Conservation (phyloP, 371 early-diverging fungal genomes). For the Caulochytrium protostelioides region DNA sequence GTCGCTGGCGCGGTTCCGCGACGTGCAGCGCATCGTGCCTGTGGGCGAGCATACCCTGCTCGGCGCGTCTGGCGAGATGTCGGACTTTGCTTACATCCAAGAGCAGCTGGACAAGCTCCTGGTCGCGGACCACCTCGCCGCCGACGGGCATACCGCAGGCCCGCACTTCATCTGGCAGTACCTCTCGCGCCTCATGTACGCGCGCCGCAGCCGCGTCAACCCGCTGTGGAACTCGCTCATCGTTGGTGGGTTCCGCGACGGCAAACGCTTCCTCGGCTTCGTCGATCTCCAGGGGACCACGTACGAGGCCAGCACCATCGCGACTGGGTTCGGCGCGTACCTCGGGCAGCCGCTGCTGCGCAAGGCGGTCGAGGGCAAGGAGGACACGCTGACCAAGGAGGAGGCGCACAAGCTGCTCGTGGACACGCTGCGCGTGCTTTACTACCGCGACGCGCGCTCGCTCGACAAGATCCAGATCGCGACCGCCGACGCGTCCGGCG, state of each 20-base stretch:
- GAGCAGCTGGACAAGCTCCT: constrained; percentile 61
- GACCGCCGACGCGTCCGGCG: constrained; percentile 59
- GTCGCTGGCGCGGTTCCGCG: constrained; percentile 79
- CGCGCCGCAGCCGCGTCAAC: constrained; percentile 69
- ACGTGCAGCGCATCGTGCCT: constrained; percentile 59
- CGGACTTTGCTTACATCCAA: constrained; percentile 79
- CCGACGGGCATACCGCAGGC: constrained; percentile 71
- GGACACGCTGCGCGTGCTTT: constrained; percentile 82
- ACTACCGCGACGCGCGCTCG: constrained; percentile 90
- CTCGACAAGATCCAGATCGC: constrained; percentile 87
- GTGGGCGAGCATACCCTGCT: constrained; percentile 66
- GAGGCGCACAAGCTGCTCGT: constrained; percentile 76
- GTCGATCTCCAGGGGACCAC: constrained; percentile 93
- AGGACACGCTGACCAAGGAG: constrained; percentile 66
- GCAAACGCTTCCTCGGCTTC: constrained; percentile 66
- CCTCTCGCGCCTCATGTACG: constrained; percentile 81
- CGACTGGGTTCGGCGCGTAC: constrained; percentile 92
- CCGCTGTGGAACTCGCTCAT: constrained; percentile 92
- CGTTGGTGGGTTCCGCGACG: constrained; percentile 71
- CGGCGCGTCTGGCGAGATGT: constrained; percentile 85
- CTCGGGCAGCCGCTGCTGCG: constrained; percentile 90
- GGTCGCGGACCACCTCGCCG: constrained; percentile 63
- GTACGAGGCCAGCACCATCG: constrained; percentile 72
- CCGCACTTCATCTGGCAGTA: constrained; percentile 76
- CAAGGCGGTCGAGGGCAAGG: constrained; percentile 67